These are phyloP conservation scores for Maudiozyma pseudohumilis DNA, from an alignment of 805 yeast genomes.

Conservation along the genomic window DNA sequence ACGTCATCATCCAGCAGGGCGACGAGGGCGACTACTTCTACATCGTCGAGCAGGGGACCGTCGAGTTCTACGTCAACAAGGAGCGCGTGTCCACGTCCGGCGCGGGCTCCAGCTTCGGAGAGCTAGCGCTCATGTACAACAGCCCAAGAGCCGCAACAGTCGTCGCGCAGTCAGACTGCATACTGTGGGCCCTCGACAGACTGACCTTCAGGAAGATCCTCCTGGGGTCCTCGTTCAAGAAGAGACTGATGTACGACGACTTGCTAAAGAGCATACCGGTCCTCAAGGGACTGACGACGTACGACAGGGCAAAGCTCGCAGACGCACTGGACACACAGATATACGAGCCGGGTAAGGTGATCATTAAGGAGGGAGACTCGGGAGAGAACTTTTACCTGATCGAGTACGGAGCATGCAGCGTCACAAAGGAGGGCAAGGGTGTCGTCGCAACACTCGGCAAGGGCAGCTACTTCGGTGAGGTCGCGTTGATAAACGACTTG, in stretches of 20 bases:
- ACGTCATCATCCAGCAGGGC: constrained; percentile 34
- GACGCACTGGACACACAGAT: constrained; percentile 82
- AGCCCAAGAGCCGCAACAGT: constrained; percentile 97
- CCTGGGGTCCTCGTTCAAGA: constrained; percentile 80
- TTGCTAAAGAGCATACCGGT: constrained; percentile 82
- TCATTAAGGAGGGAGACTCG: constrained; percentile 77
- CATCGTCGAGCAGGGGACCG: constrained; percentile 43
- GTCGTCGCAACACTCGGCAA: constrained; percentile 49
- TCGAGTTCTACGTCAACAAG: constrained; percentile 64
- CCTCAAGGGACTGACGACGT: constrained; percentile 56
- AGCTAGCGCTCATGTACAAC: constrained; percentile 93
- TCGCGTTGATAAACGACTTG: constrained; percentile 80
- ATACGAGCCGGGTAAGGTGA: constrained; percentile 59
- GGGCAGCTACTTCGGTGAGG: constrained; percentile 95
- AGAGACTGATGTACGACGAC: constrained; percentile 82
- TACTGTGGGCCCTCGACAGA: constrained; percentile 89
- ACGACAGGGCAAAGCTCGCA: constrained; percentile 85
- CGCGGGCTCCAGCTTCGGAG: constrained; percentile 90
- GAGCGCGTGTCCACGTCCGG: constrained; percentile 63
- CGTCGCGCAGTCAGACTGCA: constrained; percentile 55
- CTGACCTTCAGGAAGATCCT: constrained; percentile 85
- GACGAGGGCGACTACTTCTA: constrained; percentile 18
- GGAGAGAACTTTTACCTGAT: constrained; percentile 70
- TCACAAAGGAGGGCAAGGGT: constrained; percentile 51
- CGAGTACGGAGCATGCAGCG: constrained; percentile 76